Base-by-base conservation (phyloP, 1,139 yeast genomes). In the Magnusiomyces suaveolens region DNA sequence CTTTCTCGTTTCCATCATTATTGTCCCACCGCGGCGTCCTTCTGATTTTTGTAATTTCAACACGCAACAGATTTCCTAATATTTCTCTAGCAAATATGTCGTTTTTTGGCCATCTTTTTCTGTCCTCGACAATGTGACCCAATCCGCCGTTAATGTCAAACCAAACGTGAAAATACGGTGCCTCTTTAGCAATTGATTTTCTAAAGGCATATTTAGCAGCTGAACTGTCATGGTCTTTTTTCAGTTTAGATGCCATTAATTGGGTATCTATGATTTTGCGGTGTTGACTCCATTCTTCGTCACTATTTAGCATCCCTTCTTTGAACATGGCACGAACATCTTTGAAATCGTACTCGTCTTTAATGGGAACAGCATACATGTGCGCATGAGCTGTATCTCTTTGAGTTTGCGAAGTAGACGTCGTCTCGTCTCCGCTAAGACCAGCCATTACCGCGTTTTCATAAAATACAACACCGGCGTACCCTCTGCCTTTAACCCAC, bases 141-240 rank as follows among this genome's bases (percentile, higher is more conserved):
- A 74, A 54, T 0, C 81, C 81, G 12, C 80, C 80, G 36, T 73
- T 69, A 12, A 73, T 54, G 32, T 66, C 67, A 55, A 75, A 66
- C 81, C 81, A 78, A 3, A 74, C 77, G 59, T 77, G 81, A 60
- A 75, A 76, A 60, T 71, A 77, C 0, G 79, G 77, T 2, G 79
- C 74, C 54, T 76, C 76, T 53, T 74, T 70, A 1, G 78, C 77
- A 44, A 77, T 70, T n/a, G 69, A 63, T 14, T 65, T 59, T 23
- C 72, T 64, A 54, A 76, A 72, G 3, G 72, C 72, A 41, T 62
- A 64, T 36, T 63, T 61, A 2, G 53, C 53, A 6, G 47, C 52
- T 3, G 38, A 26, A 12, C 72, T 72, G 38, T 61, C 60, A 1
- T 63, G 63, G 12, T 52, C 56, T 21, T 58, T 53, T 10, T 63